Evolutionary conservation across 495 filamentous ascomycete species (phyloP), one percentile per base, ranked within the genome.

Genomic region (Aspergillus bertholletiae): DNA sequence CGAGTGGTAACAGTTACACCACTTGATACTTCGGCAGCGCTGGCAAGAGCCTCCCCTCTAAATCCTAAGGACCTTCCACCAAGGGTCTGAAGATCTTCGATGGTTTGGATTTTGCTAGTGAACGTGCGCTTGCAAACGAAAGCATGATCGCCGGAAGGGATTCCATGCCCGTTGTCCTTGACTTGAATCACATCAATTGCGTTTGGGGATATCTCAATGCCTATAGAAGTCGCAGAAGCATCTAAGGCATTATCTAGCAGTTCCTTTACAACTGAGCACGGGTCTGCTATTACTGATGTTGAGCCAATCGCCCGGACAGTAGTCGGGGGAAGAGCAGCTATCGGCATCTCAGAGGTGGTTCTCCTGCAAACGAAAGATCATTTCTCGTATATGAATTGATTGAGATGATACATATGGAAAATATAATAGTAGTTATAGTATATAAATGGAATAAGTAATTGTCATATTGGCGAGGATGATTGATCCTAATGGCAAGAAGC

Each of bases 221-320:
- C 78, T 34, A 97, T 76, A 0, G 82, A 82, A 2, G 86, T 84
- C 5, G 93, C 88, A 22, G 79, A 79, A 4, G 93, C 88, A 68
- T 97, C 94, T 8, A 97, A 76, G 18, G 90, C 83, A 67, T 98
- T 98, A 55, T 98, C 94, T 28, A 98, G 63, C 9, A 97, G 81
- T 64, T 98, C 94, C 67, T 98, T 98, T 49, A 95, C 81, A 15
- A 96, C 74, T 6, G 84, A 83, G 49, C 78, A 78, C 9, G 92
- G 78, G 46, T 89, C 86, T 4, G 85, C 82, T 56, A 97, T 84
- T 52, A 79, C 82, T 57, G 90, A 83, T 20, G 84, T 74, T 7
- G 91, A 89, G 49, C 88, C 85, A 47, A 97, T 83, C 34, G 82
- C 80, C 35, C 79, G 81, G 47, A 85, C 71, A 41, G 88, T 84